Percentiles rank a stretch among this genome's conserved stretches.
Conservation (phyloP, 805 yeast species). For the Starmera pachycereana region DNA sequence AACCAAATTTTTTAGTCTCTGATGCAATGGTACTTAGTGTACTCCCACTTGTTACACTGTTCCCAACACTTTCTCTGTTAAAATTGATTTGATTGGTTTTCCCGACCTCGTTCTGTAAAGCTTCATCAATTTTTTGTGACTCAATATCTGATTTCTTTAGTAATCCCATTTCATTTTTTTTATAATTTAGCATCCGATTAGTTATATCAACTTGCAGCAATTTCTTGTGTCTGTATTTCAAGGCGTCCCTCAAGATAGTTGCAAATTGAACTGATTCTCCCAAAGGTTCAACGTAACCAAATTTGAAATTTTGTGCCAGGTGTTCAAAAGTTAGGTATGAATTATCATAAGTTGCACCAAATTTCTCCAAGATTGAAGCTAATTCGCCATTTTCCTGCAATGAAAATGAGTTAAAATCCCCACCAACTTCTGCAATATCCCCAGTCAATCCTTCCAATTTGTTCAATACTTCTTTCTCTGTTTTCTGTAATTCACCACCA, state of each 20-base stretch:
- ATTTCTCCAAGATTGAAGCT: constrained; percentile 54
- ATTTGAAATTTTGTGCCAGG: constrained; percentile 41
- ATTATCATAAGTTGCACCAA: constrained; percentile 81
- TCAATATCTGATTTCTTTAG: constrained; percentile 34
- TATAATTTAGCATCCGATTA: constrained; percentile 25
- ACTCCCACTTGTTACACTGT: constrained; percentile 1
- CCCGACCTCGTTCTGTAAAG: constrained; percentile 13
- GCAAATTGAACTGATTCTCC: constrained; percentile 65
- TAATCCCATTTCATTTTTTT: constrained; percentile 21
- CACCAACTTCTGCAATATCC: constrained; percentile 68
- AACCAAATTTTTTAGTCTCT: constrained; percentile 9
- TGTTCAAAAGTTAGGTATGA: constrained; percentile 41
- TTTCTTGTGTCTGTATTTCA: constrained; percentile 43
- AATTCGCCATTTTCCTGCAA: constrained; percentile 32
- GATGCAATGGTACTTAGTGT: background rate
- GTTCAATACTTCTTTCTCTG: constrained; percentile 43
- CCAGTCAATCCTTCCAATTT: constrained; percentile 41
- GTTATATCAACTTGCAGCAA: constrained; percentile 36
- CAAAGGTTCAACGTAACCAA: constrained; percentile 56
- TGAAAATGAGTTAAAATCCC: constrained; percentile 48
- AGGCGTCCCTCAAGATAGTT: constrained; percentile 40
- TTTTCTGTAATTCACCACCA: constrained; percentile 40
- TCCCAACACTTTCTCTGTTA: constrained; percentile 15
- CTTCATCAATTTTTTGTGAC: constrained; percentile 29
- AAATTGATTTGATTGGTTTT: constrained; percentile 20